phyloP scores from a whole-genome alignment of 768 basidiomycete genomes.

The Dacryopinax spathularia region DNA sequence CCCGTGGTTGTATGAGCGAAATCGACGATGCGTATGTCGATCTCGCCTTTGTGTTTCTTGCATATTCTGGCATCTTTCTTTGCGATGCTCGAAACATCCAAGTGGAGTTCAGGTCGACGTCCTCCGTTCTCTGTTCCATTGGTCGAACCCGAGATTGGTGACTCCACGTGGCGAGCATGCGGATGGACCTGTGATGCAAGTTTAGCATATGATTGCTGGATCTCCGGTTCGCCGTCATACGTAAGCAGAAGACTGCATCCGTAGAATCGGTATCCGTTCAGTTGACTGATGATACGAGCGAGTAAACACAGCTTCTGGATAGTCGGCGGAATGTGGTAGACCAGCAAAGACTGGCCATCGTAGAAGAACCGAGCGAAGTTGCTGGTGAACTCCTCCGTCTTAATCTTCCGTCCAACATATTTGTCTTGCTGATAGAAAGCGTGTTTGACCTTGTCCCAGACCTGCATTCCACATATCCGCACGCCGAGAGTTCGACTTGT shows the following conservation, averaged over 20 bases:
- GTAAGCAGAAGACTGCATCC: conserved; percentile 93
- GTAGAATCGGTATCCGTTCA: conserved; percentile 96
- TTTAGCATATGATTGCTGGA: conserved; percentile 52
- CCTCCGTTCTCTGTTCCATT: background rate
- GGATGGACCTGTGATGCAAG: conserved; percentile 3
- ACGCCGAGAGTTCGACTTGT: conserved; percentile 85
- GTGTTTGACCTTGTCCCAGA: conserved; percentile 78
- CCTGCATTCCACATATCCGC: conserved; percentile 97
- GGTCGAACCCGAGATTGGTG: background rate
- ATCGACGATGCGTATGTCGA: conserved; percentile 92
- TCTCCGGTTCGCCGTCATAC: conserved; percentile 87
- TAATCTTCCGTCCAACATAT: conserved; percentile 84
- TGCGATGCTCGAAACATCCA: background rate
- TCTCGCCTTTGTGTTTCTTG: conserved; percentile 57
- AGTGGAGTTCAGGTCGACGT: background rate
- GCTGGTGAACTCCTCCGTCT: conserved; percentile 66
- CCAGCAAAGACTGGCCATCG: conserved; percentile 69
- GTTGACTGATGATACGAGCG: conserved; percentile 71
- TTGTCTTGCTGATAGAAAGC: conserved; percentile 90
- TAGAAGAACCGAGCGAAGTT: conserved; percentile 72
- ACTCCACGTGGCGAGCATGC: background rate
- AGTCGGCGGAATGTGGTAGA: conserved; percentile 82
- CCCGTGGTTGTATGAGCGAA: conserved; percentile 98
- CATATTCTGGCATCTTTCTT: background rate
- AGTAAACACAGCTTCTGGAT: conserved; percentile 88